Evolutionary conservation across 2,329 filamentous ascomycete genomes (phyloP).

Genomic region (Beauveria caledonica): DNA sequence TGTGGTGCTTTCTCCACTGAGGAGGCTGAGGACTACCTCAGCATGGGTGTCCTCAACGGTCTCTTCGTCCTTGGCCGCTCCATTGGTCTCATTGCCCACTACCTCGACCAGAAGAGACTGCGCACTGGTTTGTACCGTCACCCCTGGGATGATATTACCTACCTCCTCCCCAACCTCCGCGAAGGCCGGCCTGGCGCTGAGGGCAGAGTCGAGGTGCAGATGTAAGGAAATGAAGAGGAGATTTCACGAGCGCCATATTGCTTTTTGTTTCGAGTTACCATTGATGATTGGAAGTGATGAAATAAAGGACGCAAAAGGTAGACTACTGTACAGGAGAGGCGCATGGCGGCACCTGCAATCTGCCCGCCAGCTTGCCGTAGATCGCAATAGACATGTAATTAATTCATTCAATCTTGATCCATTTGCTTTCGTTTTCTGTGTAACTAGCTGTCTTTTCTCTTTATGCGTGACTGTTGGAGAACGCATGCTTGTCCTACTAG

Average conservation of each 20-base stretch:
- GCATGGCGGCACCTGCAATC: not conserved
- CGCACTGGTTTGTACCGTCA: conserved; percentile 97
- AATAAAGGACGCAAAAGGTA: conserved; percentile 3
- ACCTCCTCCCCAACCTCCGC: conserved; percentile 75
- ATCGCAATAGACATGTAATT: conserved; percentile 12
- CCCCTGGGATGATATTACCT: conserved; percentile 98
- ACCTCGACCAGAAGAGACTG: conserved; percentile 98
- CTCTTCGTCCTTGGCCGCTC: conserved; percentile 95
- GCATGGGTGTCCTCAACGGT: conserved; percentile 99
- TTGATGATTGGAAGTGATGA: conserved; percentile 8
- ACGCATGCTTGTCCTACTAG: no score
- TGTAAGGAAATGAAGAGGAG: conserved; percentile 38
- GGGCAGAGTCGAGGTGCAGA: conserved; percentile 82
- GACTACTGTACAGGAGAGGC: conserved; percentile 8
- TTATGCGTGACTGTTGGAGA: no score
- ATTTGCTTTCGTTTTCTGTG: not conserved
- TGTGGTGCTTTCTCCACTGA: conserved; percentile 93
- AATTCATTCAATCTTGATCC: conserved; percentile 8
- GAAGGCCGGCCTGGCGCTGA: conserved; percentile 65
- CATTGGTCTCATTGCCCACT: conserved; percentile 99
- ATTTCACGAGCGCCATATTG: conserved; percentile 19
- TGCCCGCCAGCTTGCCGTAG: not conserved
- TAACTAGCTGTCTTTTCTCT: no score
- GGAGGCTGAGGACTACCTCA: conserved; percentile 97
- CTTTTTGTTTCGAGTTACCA: conserved; percentile 17